These are phyloP conservation scores for Massarina eburnea DNA, from an alignment of 2,329 filamentous ascomycete genomes.

Conservation along the genomic window DNA sequence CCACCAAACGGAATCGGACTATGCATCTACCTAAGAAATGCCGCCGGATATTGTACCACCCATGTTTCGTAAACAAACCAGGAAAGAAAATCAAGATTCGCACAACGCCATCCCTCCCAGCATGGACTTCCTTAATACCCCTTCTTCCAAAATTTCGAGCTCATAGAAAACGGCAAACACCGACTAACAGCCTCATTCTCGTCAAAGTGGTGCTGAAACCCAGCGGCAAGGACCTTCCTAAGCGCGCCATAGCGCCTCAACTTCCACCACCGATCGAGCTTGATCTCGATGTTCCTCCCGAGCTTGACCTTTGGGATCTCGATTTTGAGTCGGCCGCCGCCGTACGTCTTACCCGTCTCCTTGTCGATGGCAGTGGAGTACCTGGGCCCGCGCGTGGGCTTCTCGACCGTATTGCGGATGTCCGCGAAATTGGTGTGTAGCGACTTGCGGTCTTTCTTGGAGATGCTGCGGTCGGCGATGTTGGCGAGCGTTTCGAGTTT, in stretches of 20 bases:
- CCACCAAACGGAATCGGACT: not conserved
- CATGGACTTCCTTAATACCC: too few species aligned
- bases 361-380: conserved; percentile 66
- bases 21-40: not conserved
- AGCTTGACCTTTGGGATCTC: conserved; percentile 62
- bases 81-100: not conserved
- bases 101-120: too few species aligned
- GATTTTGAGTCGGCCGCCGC: conserved; percentile 59
- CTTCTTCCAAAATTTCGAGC: conserved; percentile 14
- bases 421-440: conserved; percentile 68
- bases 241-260: conserved; percentile 64
- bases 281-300: conserved; percentile 60
- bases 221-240: conserved; percentile 58
- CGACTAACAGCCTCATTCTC: conserved; percentile 40
- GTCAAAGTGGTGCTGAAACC: conserved; percentile 40
- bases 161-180: conserved; percentile 35
- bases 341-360: conserved; percentile 61
- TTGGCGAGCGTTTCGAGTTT: conserved; percentile 62
- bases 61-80: not conserved
- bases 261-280: conserved; percentile 75
- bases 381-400: conserved; percentile 66
- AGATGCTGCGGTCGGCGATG: conserved; percentile 62
- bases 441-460: conserved; percentile 66
- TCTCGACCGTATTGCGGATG: conserved; percentile 66
- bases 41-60: not conserved